A percentile compares a stretch with the other conserved stretches of the same genome.
Evolutionary conservation across 352 stramenopile species (phyloP).

Genomic region (Pythium dissotocum): DNA sequence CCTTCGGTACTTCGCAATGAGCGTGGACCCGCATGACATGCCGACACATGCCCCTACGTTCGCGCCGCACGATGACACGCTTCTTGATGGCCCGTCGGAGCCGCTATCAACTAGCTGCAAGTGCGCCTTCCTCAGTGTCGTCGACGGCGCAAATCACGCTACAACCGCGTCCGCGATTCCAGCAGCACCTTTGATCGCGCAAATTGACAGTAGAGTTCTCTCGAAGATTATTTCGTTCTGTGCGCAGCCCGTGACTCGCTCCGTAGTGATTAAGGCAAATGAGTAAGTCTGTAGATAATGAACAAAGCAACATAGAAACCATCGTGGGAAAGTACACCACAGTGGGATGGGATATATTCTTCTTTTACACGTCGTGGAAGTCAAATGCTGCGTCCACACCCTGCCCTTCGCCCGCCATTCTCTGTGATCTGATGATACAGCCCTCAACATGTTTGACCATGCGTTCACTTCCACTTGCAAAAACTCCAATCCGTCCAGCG

Average conservation of each 20-base stretch:
- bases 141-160: neutral
- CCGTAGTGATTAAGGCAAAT: neutral
- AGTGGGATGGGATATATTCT: neutral
- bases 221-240: neutral
- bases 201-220: neutral
- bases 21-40: too few relatives aligned
- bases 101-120: neutral
- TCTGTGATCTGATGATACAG: constrained; percentile 5
- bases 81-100: neutral
- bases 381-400: constrained; percentile 15
- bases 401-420: neutral
- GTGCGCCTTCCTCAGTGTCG: neutral
- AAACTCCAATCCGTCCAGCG: constrained; percentile 27
- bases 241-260: neutral
- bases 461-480: constrained; percentile 24
- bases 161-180: neutral
- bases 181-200: neutral
- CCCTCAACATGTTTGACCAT: constrained; percentile 16
- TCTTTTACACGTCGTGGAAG: constrained; percentile 11
- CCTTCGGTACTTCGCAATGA: too few relatives aligned
- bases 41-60: too few relatives aligned
- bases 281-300: too few relatives aligned
- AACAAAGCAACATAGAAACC: neutral
- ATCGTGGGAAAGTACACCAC: constrained; percentile 20
- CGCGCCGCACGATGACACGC: too few relatives aligned